Evolutionary conservation across 2,329 filamentous ascomycete species (phyloP), one percentile per base, ranked within the genome.

Genomic region (Lasiodiplodia gonubiensis): DNA sequence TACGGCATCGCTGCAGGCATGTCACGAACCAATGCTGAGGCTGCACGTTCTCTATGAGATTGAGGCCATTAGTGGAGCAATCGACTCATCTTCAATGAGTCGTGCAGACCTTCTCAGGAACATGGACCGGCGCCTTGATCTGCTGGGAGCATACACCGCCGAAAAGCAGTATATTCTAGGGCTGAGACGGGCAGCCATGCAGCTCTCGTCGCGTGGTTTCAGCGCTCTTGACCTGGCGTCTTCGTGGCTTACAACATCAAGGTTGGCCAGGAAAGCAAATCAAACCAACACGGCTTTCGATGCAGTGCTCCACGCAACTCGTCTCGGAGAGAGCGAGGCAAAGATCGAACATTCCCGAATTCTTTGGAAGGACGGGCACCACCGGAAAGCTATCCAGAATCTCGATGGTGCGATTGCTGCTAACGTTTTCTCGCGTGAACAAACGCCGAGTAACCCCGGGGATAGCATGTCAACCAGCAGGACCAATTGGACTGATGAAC

Each of bases 121-220:
- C 25, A 77, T 97, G 5, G 86, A 91, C 69, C 88, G 90, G 54
- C 89, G 95, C n/a, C 82, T 99, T n/a, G 92, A 94, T 71, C 86
- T 96, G 1, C 83, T 99, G 2, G 95, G 96, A 0, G 92, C 93
- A 1, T 97, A 95, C 73, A 90, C 94, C 46, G 88, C 89, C 64
- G 94, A 99, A 76, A 99, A 99, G 77, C 94, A 97, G 76, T 98
- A 97, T 75, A 80, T 99, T 11, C 84, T 99, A 33, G 92, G 93
- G 1, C 85, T 98, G 49, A 88, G 94, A 67, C 87, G 95, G 71
- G 94, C 95, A 27, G 88, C 91, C 0, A 97, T 99, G 92, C 89
- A 94, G 71, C 78, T 96, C 67, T 88, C 89, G 70, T 82, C 84
- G 89, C 91, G 82, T 74, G 85, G 85, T 33, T 95, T 92, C 72